These are phyloP conservation scores for Suillus variegatus DNA, from an alignment of 768 basidiomycete genomes.

Conservation along the genomic window DNA sequence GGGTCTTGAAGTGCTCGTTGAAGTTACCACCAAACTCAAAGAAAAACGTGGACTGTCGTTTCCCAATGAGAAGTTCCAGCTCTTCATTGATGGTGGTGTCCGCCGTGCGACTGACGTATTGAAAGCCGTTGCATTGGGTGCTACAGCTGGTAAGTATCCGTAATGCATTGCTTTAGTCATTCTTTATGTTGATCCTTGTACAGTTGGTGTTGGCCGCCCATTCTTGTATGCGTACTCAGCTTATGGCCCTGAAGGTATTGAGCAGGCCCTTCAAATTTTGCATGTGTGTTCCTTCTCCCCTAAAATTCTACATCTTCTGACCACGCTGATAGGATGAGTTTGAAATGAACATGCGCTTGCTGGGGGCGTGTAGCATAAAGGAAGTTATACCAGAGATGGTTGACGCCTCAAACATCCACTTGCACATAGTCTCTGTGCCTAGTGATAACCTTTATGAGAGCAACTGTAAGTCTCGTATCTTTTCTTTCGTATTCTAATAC, in stretches of 20 bases:
- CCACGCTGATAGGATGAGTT: conserved; percentile 72
- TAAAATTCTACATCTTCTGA: not conserved
- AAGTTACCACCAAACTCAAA: conserved; percentile 19
- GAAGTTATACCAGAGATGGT: conserved; percentile 86
- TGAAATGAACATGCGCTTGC: conserved; percentile 90
- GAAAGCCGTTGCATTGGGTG: conserved; percentile 55
- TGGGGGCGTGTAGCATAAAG: conserved; percentile 76
- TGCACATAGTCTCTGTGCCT: conserved; percentile 30
- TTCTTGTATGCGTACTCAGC: conserved; percentile 83
- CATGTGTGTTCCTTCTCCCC: conserved; percentile 42
- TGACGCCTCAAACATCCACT: conserved; percentile 48
- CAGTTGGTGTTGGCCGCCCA: conserved; percentile 75
- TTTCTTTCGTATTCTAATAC: conserved; percentile 5
- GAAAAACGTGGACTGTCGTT: conserved; percentile 14
- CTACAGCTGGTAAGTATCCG: conserved; percentile 32
- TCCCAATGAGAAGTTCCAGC: conserved; percentile 32
- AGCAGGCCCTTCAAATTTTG: conserved; percentile 75
- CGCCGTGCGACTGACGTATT: conserved; percentile 49
- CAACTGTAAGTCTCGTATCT: conserved; percentile 29
- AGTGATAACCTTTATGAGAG: conserved; percentile 31
- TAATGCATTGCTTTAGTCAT: not conserved
- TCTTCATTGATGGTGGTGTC: conserved; percentile 50
- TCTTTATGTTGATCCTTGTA: conserved; percentile 14
- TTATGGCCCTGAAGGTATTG: conserved; percentile 83
- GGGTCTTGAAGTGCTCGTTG: conserved; percentile 32